These are phyloP conservation scores for Elasticomyces elasticus DNA, from an alignment of 495 filamentous ascomycete genomes.

Conservation along the genomic window DNA sequence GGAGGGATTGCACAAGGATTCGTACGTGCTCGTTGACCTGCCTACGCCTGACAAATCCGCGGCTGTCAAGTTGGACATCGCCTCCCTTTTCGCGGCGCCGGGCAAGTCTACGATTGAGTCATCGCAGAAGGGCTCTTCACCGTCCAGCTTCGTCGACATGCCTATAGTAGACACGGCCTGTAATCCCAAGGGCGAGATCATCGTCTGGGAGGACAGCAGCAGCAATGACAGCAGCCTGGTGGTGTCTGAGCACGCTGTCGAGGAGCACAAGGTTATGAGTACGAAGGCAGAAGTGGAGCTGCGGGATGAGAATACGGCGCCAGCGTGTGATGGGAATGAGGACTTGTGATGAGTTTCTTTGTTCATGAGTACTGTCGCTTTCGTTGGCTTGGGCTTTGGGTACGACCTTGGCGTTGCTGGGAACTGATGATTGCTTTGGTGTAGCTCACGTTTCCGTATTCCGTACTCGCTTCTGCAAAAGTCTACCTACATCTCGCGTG, in stretches of 20 bases:
- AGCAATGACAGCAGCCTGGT: too few species aligned
- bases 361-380: too few species aligned
- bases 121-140: background rate
- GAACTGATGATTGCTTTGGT: background rate
- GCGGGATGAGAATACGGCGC: conserved; percentile 9
- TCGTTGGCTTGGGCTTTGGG: too few species aligned
- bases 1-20: conserved; percentile 19
- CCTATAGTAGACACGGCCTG: background rate
- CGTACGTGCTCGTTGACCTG: conserved; percentile 9
- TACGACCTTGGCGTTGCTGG: background rate
- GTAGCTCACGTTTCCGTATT: too few species aligned
- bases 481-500: background rate
- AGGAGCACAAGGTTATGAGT: background rate
- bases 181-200: conserved; percentile 16
- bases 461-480: too few species aligned
- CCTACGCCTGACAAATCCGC: conserved; percentile 8
- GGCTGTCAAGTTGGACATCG: background rate
- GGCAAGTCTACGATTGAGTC: background rate
- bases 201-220: conserved; percentile 15
- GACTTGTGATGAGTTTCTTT: too few species aligned
- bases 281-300: background rate
- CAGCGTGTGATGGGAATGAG: background rate
- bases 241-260: background rate
- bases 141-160: background rate
- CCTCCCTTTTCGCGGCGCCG: conserved; percentile 7